Base-by-base conservation (phyloP, 192 early-diverging fungal genomes). In the Rhizoclosmatium sp. region DNA sequence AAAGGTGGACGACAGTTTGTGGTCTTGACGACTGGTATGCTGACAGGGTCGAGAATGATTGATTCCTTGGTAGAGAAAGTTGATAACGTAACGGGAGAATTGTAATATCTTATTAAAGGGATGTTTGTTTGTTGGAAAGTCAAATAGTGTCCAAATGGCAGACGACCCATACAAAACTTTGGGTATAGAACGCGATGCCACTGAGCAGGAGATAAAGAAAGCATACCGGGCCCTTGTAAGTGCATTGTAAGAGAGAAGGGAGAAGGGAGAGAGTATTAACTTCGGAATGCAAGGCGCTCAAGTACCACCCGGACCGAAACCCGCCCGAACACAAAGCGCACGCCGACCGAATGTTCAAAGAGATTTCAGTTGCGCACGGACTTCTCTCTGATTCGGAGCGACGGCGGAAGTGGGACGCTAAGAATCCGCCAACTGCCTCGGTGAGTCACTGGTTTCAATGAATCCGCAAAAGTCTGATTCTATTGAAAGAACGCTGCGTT, bases 1-100 rank as follows among this genome's bases (percentile, higher is more conserved):
- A 92, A 93, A 47, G 89, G 89, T 70, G 87, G 85, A 47, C 94
- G 96, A 41, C 91, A 94, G 73, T 99, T 93, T 85, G 79, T 97
- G 44, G 90, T 93, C 5, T 90, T 94, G 47, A 99, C 97, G 0
- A 99, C 97, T 0, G 90, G 95, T 73, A 93, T 97, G 49, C 89
- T 95, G 65, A 99, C 93, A 62, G 97, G 96, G 16, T 94, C 92
- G 73, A 82, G 89, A 16, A 82, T 98, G 39, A 77, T 98, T 44
- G 91, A 95, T 40, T 77, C 80, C 47, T 42, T 88, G 70, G 59
- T 80, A 5, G 71, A 66, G 44, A 39, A 39, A 10, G 44, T 79
- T 31, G 78, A 54, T 12, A 54, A 54, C 31, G 31, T 31, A 31
- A 31, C 31, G 0, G 31, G 51, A 54, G 51, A 31, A 31, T 31